Conservation (phyloP, 1,284 basidiomycete species). For the Polyporus tsugae region DNA sequence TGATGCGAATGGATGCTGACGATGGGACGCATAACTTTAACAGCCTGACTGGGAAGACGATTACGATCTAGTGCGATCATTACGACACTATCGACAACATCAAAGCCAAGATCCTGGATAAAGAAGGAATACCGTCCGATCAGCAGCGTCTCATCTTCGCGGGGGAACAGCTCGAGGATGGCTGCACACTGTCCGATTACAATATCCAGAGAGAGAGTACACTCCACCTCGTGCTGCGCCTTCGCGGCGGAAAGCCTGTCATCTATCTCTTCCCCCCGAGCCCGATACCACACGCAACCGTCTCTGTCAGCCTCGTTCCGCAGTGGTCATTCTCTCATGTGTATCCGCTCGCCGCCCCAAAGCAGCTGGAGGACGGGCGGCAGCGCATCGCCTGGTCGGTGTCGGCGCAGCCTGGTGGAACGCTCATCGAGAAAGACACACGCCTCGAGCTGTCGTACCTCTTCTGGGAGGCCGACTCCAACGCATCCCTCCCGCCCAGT, state of each 20-base stretch:
- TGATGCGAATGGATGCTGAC: background rate
- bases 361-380: background rate
- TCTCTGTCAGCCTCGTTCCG: conserved; percentile 12
- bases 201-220: background rate
- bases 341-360: conserved; percentile 8
- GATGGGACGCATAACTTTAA: background rate
- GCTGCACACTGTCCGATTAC: background rate
- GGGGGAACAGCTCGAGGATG: background rate
- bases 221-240: background rate
- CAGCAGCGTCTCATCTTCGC: background rate
- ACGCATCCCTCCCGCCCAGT: background rate
- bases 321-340: conserved; percentile 19
- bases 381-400: conserved; percentile 34
- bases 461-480: conserved; percentile 44
- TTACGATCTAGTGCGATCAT: background rate
- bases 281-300: background rate
- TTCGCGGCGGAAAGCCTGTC: conserved; percentile 7
- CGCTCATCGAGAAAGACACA: conserved; percentile 7
- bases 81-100: background rate
- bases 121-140: background rate
- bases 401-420: conserved; percentile 1
- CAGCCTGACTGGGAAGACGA: background rate
- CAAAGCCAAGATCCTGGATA: background rate
- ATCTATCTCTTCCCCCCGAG: conserved; percentile 18
- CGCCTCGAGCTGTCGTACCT: conserved; percentile 22